Percentiles rank a stretch among this genome's conserved stretches.
Evolutionary conservation across 371 early-diverging fungal genomes (phyloP).

Genomic region (Choanephora cucurbitarum): DNA sequence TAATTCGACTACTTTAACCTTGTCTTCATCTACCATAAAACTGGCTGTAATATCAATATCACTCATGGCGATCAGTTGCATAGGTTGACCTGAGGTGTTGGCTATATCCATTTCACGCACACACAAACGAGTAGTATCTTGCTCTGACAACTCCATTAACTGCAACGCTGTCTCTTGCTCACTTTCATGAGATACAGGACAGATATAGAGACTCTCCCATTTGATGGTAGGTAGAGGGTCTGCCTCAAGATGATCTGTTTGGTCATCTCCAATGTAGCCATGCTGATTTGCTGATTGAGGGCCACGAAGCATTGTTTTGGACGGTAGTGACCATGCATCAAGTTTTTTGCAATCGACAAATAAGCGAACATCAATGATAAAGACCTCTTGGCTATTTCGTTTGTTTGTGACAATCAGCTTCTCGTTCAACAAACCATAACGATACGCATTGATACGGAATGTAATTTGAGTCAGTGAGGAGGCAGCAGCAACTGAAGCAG

Average conservation of each 20-base stretch:
- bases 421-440: constrained; percentile 66
- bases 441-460: constrained; percentile 59
- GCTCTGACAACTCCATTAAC: constrained; percentile 34
- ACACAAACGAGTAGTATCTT: constrained; percentile 37
- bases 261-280: constrained; percentile 16
- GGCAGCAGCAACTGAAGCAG: constrained; percentile 17
- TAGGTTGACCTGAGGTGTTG: constrained; percentile 50
- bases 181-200: constrained; percentile 23
- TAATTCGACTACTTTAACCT: constrained; percentile 17
- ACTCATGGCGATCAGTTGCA: constrained; percentile 59
- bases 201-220: constrained; percentile 65
- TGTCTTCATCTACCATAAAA: constrained; percentile 41
- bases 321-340: constrained; percentile 33
- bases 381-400: constrained; percentile 68
- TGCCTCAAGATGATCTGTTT: constrained; percentile 47
- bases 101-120: constrained; percentile 54
- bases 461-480: constrained; percentile 54
- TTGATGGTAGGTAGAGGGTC: constrained; percentile 41
- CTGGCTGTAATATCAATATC: constrained; percentile 51
- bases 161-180: constrained; percentile 24
- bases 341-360: constrained; percentile 63
- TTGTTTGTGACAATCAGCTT: constrained; percentile 67
- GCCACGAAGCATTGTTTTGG: constrained; percentile 24
- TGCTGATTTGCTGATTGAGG: background rate
- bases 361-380: constrained; percentile 66